phyloP scores from a whole-genome alignment of 352 stramenopile genomes.

The Aphanomyces cochlioides region DNA sequence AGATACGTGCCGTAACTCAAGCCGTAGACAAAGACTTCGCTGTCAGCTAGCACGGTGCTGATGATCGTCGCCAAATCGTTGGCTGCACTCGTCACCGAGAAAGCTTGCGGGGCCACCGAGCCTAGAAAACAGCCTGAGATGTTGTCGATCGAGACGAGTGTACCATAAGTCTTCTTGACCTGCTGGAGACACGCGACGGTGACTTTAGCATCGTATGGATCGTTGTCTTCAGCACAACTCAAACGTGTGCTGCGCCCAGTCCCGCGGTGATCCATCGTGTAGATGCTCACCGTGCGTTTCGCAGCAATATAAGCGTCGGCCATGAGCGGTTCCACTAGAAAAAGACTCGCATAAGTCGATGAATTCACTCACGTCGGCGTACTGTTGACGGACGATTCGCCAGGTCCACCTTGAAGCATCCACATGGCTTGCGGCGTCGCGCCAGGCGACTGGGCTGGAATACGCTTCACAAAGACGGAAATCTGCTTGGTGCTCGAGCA shows the following conservation, averaged over 20 bases:
- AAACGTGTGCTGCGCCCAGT: slow-evolving; percentile 29
- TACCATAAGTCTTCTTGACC: slow-evolving; percentile 16
- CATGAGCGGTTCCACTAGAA: slow-evolving; percentile 31
- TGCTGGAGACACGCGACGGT: background rate
- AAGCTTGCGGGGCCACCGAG: slow-evolving; percentile 5
- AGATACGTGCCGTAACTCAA: slow-evolving; percentile 56
- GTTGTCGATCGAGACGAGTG: background rate
- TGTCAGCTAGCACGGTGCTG: background rate
- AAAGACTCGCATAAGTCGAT: background rate
- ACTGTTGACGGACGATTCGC: slow-evolving; percentile 12
- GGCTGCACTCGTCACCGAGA: slow-evolving; percentile 35
- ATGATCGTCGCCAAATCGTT: slow-evolving; percentile 34
- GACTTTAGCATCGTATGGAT: background rate
- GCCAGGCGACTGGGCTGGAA: slow-evolving; percentile 29
- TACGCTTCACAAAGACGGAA: slow-evolving; percentile 45
- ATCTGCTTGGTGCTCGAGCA: slow-evolving; percentile 34
- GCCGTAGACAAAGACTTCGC: slow-evolving; percentile 48
- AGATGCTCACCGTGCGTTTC: slow-evolving; percentile 27
- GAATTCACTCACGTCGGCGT: background rate
- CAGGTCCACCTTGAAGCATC: slow-evolving; percentile 19
- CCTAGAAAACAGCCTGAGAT: background rate
- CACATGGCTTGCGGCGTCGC: slow-evolving; percentile 9
- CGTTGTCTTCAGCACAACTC: background rate
- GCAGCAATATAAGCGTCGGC: background rate
- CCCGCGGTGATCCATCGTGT: slow-evolving; percentile 39